Conservation (phyloP, 192 early-diverging fungal genomes). For the Rhizoclosmatium globosum region DNA sequence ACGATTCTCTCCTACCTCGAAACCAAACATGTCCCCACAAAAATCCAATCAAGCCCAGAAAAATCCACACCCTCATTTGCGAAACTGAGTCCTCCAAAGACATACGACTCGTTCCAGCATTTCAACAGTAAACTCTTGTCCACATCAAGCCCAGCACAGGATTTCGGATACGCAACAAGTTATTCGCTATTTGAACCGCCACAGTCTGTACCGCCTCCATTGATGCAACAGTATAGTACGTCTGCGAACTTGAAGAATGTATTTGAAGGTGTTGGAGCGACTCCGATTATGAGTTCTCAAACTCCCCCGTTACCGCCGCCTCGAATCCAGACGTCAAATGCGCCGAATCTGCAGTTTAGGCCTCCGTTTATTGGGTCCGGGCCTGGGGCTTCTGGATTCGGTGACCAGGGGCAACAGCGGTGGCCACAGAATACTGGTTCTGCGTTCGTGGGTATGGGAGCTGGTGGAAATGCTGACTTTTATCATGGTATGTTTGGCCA, state of each 20-base stretch:
- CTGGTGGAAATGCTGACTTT: too few relatives aligned
- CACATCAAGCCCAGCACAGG: constrained; percentile 13
- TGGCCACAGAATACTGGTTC: neutral
- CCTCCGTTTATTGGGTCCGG: neutral
- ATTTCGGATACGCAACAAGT: neutral
- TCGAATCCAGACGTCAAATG: constrained; percentile 19
- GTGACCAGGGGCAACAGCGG: neutral
- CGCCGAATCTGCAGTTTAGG: neutral
- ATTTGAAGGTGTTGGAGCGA: constrained; percentile 17
- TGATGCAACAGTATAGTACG: constrained; percentile 27
- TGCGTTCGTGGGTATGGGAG: too few relatives aligned
- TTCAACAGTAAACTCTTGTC: constrained; percentile 66
- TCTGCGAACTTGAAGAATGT: constrained; percentile 37
- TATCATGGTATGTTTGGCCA: neutral
- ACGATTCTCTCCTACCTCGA: constrained; percentile 48
- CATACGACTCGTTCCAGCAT: constrained; percentile 68
- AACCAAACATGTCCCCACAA: constrained; percentile 39
- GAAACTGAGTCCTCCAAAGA: constrained; percentile 39
- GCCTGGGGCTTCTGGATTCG: too few relatives aligned
- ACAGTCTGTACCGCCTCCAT: neutral
- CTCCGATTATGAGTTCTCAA: neutral
- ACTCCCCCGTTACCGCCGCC: constrained; percentile 14
- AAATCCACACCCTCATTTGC: constrained; percentile 48
- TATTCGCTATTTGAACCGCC: constrained; percentile 32
- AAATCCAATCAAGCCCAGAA: neutral